Conservation (phyloP, 2,329 filamentous ascomycete species). For the Stemphylium beticola region DNA sequence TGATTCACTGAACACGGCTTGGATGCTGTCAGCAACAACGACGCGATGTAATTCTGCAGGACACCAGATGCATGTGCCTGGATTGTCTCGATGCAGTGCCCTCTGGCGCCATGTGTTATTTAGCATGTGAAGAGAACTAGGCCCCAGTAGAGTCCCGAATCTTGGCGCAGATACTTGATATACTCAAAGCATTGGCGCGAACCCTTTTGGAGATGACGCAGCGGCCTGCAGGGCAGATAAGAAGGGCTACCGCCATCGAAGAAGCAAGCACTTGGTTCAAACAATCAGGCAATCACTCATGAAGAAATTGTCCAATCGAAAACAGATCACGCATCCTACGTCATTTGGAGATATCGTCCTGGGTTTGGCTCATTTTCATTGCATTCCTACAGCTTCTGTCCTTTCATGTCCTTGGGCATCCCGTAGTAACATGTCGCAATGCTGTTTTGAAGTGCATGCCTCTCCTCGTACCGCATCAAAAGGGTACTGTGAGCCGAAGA, state of each 20-base stretch:
- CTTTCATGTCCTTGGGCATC: constrained; percentile 25
- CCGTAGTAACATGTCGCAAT: constrained; percentile 31
- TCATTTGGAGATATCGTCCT: neutral
- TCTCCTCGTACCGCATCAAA: constrained; percentile 26
- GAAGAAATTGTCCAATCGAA: neutral
- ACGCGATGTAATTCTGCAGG: neutral
- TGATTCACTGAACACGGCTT: neutral
- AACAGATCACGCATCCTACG: constrained; percentile 3
- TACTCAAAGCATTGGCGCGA: neutral
- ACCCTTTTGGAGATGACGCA: constrained; percentile 1
- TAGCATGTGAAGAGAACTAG: constrained; percentile 5
- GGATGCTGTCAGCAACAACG: neutral
- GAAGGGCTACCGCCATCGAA: neutral
- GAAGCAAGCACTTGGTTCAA: neutral
- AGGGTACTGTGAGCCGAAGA: constrained; percentile 30
- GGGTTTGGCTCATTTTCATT: constrained; percentile 36
- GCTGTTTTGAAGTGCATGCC: constrained; percentile 40
- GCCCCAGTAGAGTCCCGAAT: constrained; percentile 4
- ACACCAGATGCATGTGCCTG: neutral
- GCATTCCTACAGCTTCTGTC: constrained; percentile 33
- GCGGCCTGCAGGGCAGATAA: neutral
- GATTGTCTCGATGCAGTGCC: too few relatives aligned
- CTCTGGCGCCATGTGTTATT: neutral
- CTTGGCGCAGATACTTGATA: constrained; percentile 18
- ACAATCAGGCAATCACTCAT: neutral